These are phyloP conservation scores for Cucumis hystrix DNA, from an alignment of 306 rosid species.

Conservation along the genomic window DNA sequence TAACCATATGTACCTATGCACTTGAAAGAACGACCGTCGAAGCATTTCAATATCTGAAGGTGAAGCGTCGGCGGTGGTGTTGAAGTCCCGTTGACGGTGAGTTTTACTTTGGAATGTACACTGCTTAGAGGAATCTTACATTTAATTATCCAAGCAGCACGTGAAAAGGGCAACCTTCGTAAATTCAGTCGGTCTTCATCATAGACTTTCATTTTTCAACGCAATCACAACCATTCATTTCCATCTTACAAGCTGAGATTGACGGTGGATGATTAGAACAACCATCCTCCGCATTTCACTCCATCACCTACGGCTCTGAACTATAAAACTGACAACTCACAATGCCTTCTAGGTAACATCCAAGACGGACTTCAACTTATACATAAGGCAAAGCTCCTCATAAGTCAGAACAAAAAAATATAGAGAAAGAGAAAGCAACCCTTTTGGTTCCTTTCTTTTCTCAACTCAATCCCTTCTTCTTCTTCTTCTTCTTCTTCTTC, in stretches of 20 bases:
- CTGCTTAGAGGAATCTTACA: not conserved
- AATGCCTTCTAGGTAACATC: not conserved
- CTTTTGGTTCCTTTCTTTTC: not conserved
- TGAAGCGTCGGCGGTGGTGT: not conserved
- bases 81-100: not conserved
- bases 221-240: not conserved
- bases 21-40: not conserved
- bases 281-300: not conserved
- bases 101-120: not conserved
- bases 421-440: not conserved
- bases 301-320: not conserved
- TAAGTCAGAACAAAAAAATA: too few species aligned
- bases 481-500: not conserved
- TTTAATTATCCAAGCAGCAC: not conserved
- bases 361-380: not conserved
- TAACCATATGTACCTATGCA: not conserved
- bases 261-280: not conserved
- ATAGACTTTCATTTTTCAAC: not conserved
- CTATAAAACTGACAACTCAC: constrained; percentile 1
- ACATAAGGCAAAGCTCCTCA: not conserved
- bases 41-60: not conserved
- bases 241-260: not conserved
- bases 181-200: not conserved
- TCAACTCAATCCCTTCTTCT: not conserved
- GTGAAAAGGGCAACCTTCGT: constrained; percentile 2